These are phyloP conservation scores for Sporisorium exsertum DNA, from an alignment of 1,284 basidiomycete genomes.

Conservation along the genomic window DNA sequence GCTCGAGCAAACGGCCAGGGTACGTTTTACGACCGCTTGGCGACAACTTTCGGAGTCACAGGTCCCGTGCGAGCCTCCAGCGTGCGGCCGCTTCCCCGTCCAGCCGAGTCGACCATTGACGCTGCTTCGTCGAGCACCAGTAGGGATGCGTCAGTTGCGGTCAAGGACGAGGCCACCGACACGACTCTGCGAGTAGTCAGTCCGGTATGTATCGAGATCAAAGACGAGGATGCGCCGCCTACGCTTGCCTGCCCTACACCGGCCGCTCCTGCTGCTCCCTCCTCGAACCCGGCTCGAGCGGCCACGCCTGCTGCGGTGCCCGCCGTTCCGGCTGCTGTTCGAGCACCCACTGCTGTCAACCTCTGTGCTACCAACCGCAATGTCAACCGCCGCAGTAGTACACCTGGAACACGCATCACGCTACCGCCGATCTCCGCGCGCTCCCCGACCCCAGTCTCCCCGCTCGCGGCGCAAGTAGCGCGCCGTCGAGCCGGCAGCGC, in stretches of 20 bases:
- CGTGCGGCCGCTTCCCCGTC: background rate
- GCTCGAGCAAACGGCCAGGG: background rate
- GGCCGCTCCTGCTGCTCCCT: no score
- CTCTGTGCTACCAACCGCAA: no score
- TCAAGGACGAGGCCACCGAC: background rate
- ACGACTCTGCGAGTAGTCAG: background rate
- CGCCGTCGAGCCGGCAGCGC: background rate
- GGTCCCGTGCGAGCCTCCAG: background rate
- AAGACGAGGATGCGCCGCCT: background rate
- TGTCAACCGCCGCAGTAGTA: background rate
- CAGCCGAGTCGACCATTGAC: background rate
- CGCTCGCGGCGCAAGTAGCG: background rate
- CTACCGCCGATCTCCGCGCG: slow-evolving; percentile 3
- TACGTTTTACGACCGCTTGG: background rate
- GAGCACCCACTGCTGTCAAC: no score
- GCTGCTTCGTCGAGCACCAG: background rate
- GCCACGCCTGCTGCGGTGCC: no score
- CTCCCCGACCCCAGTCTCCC: background rate
- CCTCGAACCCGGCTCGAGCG: no score
- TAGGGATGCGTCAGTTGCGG: background rate
- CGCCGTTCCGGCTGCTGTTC: no score
- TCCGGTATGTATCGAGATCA: background rate
- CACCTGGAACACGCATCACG: background rate
- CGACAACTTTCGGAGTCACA: background rate
- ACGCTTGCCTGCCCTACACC: background rate